Percentiles rank a stretch among this genome's conserved stretches.
Evolutionary conservation across 1,284 basidiomycete genomes (phyloP).

Genomic region (Irpex sp.): DNA sequence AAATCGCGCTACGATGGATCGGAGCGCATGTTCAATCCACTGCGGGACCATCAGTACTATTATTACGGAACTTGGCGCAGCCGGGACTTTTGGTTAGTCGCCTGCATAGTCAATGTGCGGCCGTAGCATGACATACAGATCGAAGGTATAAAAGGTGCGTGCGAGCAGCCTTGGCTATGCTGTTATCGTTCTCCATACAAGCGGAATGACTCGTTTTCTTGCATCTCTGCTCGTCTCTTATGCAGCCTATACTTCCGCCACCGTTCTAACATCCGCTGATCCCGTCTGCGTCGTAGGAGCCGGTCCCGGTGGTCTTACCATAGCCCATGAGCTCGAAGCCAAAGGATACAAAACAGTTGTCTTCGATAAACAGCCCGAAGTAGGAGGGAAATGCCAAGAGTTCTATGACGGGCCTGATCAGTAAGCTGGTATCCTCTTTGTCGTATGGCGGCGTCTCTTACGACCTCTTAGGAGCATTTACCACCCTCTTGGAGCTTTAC

Average conservation of each 20-base stretch:
- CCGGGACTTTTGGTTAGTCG: too few species aligned
- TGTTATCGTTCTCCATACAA: too few species aligned
- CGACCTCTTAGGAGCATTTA: background rate
- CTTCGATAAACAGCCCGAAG: constrained; percentile 7
- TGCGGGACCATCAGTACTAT: too few species aligned
- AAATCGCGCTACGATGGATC: too few species aligned
- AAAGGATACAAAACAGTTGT: background rate
- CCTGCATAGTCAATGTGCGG: too few species aligned
- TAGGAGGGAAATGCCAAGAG: constrained; percentile 6
- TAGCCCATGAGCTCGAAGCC: constrained; percentile 1
- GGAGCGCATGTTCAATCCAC: too few species aligned
- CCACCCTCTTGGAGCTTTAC: constrained; percentile 5
- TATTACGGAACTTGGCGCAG: too few species aligned
- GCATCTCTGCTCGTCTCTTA: background rate
- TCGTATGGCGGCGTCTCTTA: background rate
- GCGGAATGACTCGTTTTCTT: background rate
- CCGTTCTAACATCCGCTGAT: background rate
- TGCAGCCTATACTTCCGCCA: background rate
- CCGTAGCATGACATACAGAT: too few species aligned
- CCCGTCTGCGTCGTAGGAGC: constrained; percentile 8
- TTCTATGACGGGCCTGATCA: background rate
- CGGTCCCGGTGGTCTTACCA: constrained; percentile 1
- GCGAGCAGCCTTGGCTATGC: too few species aligned
- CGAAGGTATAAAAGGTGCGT: too few species aligned
- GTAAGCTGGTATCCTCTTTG: background rate